Base-by-base conservation (phyloP, 2,329 filamentous ascomycete species). In the Fusarium sp. region DNA sequence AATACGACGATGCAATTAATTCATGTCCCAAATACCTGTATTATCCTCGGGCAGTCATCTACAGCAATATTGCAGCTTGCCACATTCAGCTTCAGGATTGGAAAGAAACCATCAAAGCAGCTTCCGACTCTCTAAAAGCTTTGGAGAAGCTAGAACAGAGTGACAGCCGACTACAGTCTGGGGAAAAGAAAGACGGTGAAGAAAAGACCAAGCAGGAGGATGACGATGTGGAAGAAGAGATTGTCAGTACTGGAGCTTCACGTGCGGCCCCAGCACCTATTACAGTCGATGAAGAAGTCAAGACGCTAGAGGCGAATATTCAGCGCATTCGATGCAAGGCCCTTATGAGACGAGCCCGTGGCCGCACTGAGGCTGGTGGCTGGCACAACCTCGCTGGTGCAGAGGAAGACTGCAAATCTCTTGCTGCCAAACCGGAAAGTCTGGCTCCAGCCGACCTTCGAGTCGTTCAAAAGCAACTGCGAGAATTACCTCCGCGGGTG, bases 41-140 rank as follows among this genome's bases (percentile, higher is more conserved):
- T 77, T 97, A 93, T 81, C 93, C 97, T 73, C 85, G 95, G 67
- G 93, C 94, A 26, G 93, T 98, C 12, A 84, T 98, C 8, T 89
- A 91, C 62, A 94, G 92, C 77, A 98, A 98, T 82, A 91, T 98
- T 70, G 88, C 95, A 3, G 95, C 94, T 12, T 97, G 94, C 77
- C 89, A 97, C 74, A 79, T 98, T 57, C 97, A 97, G 78, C 84
- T 97, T 5, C 85, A 90, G 65, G 90, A 95, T 65, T 98, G 94
- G 93, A 93, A 94, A 71, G 89, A 93, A 30, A 93, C 93, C 12
- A 86, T 94, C 44, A 90, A 90, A 50, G 86, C 88, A 12, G 94
- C 94, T 1, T 92, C 89, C 0, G 84, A 87, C 13, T 90, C 93
- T 3, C 77, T 98, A 1, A 90, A 94, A 13, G 85, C 87, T 1